Percentiles rank a stretch among this genome's conserved stretches.
Evolutionary conservation across 2,329 filamentous ascomycete genomes (phyloP).

Genomic region (Sporothrix phasma): DNA sequence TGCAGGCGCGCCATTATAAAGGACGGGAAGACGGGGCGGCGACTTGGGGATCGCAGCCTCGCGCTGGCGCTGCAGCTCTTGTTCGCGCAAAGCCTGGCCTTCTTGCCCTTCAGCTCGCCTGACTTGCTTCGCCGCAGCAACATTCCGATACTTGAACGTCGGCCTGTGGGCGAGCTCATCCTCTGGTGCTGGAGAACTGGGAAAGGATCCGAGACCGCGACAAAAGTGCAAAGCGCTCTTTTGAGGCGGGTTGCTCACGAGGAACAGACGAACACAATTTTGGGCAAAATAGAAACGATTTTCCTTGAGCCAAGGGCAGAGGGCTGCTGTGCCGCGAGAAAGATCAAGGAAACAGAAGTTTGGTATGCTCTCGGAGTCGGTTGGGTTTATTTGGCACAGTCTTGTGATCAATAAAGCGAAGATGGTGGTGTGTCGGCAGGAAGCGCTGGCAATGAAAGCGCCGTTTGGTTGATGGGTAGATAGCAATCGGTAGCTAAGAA

Average conservation of each 20-base stretch:
- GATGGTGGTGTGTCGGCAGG: not conserved
- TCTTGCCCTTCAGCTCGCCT: conserved; percentile 53
- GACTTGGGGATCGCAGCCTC: conserved; percentile 37
- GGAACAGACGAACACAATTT: not conserved
- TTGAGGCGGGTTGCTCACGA: not conserved
- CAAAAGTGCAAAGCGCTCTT: conserved; percentile 5
- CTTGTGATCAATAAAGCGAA: not conserved
- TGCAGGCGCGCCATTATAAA: conserved; percentile 38
- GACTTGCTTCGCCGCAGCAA: conserved; percentile 61
- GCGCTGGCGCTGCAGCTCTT: conserved; percentile 42
- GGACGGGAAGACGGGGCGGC: conserved; percentile 43
- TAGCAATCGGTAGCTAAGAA: not conserved
- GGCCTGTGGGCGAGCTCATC: conserved; percentile 26
- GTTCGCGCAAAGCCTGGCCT: conserved; percentile 45
- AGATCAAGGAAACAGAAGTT: not conserved
- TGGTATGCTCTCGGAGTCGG: not conserved
- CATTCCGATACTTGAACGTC: conserved; percentile 42
- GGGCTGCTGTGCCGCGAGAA: not conserved
- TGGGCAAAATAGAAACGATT: not conserved
- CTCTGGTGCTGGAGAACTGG: conserved; percentile 21
- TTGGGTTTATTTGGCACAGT: conserved; percentile 5
- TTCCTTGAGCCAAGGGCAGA: not conserved
- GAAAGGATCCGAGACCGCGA: not conserved
- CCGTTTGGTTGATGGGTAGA: not conserved
- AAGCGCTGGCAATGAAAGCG: not conserved